Conservation (phyloP, 2,329 filamentous ascomycete genomes). For the Neofusicoccum sp. region DNA sequence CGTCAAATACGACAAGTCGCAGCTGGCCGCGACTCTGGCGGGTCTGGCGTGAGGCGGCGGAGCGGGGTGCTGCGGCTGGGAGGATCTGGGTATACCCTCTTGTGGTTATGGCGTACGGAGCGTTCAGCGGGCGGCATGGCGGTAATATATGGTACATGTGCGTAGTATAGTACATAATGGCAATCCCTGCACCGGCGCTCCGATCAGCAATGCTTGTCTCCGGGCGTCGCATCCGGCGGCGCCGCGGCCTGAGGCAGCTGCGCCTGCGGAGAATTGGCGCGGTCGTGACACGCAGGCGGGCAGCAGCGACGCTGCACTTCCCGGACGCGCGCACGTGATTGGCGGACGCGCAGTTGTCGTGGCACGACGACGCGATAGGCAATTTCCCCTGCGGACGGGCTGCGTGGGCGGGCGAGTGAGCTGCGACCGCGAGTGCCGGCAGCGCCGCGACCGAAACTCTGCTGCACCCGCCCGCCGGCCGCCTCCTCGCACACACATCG, state of each 20-base stretch:
- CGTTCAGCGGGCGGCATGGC: not conserved
- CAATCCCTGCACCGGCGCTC: not conserved
- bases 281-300: conserved; percentile 7
- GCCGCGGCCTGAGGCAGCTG: not conserved
- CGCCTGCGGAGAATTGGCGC: conserved; percentile 3
- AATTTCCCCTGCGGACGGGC: conserved; percentile 18
- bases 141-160: conserved; percentile 4
- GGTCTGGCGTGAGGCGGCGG: conserved; percentile 41
- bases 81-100: conserved; percentile 24
- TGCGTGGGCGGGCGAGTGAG: conserved; percentile 11
- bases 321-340: conserved; percentile 13
- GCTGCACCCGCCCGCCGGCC: not conserved
- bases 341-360: conserved; percentile 14
- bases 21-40: conserved; percentile 66
- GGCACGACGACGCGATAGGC: conserved; percentile 17
- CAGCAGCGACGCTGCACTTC: not conserved
- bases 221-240: not conserved
- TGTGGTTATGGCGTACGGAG: conserved; percentile 18
- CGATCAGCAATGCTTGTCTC: conserved; percentile 10
- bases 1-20: conserved; percentile 91
- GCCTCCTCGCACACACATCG: not conserved
- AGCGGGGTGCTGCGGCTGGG: conserved; percentile 22
- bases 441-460: conserved; percentile 2
- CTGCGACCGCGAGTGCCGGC: conserved; percentile 17
- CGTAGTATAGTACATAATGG: not conserved